Percentiles rank a stretch among this genome's conserved stretches.
phyloP scores from a whole-genome alignment of 768 basidiomycete species.

The Suillus plorans region DNA sequence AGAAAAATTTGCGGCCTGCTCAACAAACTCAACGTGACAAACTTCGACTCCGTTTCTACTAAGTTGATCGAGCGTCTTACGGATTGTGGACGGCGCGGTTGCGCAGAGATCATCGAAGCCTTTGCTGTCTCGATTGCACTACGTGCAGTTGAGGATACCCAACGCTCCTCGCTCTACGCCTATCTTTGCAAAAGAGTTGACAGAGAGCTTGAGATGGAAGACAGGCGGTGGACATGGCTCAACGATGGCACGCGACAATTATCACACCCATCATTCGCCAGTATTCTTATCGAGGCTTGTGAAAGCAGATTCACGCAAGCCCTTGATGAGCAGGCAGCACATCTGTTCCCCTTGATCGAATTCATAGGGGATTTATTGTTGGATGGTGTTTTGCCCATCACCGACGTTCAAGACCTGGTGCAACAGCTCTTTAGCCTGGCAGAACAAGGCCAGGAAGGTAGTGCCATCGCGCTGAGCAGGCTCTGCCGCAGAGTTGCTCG shows the following conservation, averaged over 20 bases:
- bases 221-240: conserved; percentile 22
- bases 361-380: conserved; percentile 25
- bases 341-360: conserved; percentile 8
- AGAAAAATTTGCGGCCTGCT: conserved; percentile 54
- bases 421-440: conserved; percentile 14
- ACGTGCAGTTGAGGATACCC: conserved; percentile 53
- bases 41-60: conserved; percentile 49
- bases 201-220: conserved; percentile 38
- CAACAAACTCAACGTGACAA: conserved; percentile 56
- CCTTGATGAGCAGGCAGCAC: conserved; percentile 11
- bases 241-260: conserved; percentile 14
- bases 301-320: conserved; percentile 9
- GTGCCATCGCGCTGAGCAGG: conserved; percentile 17
- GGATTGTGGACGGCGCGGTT: conserved; percentile 44
- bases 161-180: conserved; percentile 53
- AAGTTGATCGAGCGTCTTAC: conserved; percentile 52
- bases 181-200: conserved; percentile 48
- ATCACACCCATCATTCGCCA: conserved; percentile 15
- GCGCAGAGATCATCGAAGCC: conserved; percentile 46
- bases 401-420: conserved; percentile 22
- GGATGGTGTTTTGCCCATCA: conserved; percentile 17
- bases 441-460: conserved; percentile 12
- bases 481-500: conserved; percentile 19
- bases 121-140: conserved; percentile 54
- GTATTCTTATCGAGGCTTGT: conserved; percentile 14